Conservation (phyloP, 495 filamentous ascomycete genomes). For the Neurospora tetraspora region DNA sequence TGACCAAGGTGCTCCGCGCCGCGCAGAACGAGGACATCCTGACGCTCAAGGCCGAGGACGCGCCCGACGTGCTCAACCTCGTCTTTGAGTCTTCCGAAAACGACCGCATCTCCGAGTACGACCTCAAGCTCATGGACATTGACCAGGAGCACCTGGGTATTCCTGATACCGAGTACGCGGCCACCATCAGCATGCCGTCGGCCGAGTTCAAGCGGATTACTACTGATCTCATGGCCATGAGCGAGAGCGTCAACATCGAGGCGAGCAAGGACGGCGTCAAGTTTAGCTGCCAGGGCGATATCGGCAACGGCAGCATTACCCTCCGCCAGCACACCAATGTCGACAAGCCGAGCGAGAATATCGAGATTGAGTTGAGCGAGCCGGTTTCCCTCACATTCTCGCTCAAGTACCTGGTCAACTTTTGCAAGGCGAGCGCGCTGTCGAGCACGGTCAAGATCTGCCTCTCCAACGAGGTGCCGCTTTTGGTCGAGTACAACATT, state of each 20-base stretch:
- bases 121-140: slow-evolving; percentile 99
- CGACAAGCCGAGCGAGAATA: slow-evolving; percentile 78
- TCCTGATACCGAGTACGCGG: slow-evolving; percentile 94
- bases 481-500: slow-evolving; percentile 86
- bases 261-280: slow-evolving; percentile 95
- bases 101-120: slow-evolving; percentile 92
- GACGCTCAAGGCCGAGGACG: slow-evolving; percentile 94
- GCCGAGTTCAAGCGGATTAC: slow-evolving; percentile 92
- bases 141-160: slow-evolving; percentile 99
- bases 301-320: slow-evolving; percentile 87
- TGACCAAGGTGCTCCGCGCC: slow-evolving; percentile 93
- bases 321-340: slow-evolving; percentile 82
- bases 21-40: slow-evolving; percentile 93
- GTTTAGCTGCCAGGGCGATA: slow-evolving; percentile 90
- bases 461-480: slow-evolving; percentile 90
- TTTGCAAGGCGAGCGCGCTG: slow-evolving; percentile 92
- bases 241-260: slow-evolving; percentile 90
- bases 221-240: slow-evolving; percentile 78
- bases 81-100: slow-evolving; percentile 84
- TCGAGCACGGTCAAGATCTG: slow-evolving; percentile 78
- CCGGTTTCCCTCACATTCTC: slow-evolving; percentile 95
- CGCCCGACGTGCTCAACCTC: slow-evolving; percentile 89
- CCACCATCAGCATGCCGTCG: slow-evolving; percentile 80
- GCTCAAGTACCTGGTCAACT: slow-evolving; percentile 98
- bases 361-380: slow-evolving; percentile 84